phyloP scores from a whole-genome alignment of 805 yeast species.

The Jamesozyma gamospora region DNA sequence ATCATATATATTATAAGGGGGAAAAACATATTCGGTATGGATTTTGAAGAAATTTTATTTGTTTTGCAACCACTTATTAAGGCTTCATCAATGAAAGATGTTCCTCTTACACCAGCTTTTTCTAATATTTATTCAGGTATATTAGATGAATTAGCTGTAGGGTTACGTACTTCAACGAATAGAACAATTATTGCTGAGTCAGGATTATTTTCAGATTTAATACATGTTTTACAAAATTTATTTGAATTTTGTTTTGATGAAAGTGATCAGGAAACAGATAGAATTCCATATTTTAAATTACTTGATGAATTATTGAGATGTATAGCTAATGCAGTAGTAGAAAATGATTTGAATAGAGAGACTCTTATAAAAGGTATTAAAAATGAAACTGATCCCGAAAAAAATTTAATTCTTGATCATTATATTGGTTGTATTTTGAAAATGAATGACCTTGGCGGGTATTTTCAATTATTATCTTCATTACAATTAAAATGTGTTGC shows the following conservation, averaged over 20 bases:
- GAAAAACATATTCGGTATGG: slow-evolving; percentile 19
- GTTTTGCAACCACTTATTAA: slow-evolving; percentile 25
- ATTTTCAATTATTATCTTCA: slow-evolving; percentile 6
- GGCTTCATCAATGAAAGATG: slow-evolving; percentile 8
- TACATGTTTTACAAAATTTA: slow-evolving; percentile 9
- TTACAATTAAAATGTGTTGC: slow-evolving; percentile 23
- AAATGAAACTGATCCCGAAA: no score
- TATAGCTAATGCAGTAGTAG: slow-evolving; percentile 26
- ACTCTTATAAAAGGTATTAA: slow-evolving; percentile 9
- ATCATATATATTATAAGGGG: no score
- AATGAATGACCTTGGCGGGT: slow-evolving; percentile 6
- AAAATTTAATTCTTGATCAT: slow-evolving; percentile 10
- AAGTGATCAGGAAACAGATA: not conserved
- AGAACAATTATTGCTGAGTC: slow-evolving; percentile 23
- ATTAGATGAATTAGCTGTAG: slow-evolving; percentile 25
- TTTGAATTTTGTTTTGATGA: slow-evolving; percentile 12
- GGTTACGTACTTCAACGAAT: slow-evolving; percentile 22
- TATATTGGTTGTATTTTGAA: slow-evolving; percentile 13
- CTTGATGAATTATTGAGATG: slow-evolving; percentile 26
- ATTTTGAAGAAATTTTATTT: slow-evolving; percentile 25
- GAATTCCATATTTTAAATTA: slow-evolving; percentile 12
- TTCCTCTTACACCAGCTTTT: slow-evolving; percentile 15
- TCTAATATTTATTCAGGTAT: slow-evolving; percentile 15
- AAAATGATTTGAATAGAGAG: slow-evolving; percentile 23
- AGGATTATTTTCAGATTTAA: slow-evolving; percentile 17